These are phyloP conservation scores for Scutellaria baicalensis DNA, from an alignment of 257 asterid species.

Conservation along the genomic window DNA sequence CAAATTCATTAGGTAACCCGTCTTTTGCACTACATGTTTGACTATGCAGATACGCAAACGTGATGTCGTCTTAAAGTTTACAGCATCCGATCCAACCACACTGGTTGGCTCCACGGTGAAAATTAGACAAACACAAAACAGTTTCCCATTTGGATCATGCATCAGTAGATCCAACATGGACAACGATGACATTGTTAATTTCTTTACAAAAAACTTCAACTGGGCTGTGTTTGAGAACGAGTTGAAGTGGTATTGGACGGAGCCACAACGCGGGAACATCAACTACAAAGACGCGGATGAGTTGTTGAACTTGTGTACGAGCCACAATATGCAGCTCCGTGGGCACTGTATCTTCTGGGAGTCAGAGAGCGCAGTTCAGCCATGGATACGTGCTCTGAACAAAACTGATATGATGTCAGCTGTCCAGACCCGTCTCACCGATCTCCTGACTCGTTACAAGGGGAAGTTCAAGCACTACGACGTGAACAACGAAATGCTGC, in stretches of 20 bases:
- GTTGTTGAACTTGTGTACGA: slow-evolving; percentile 42
- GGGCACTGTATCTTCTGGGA: slow-evolving; percentile 97
- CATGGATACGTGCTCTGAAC: slow-evolving; percentile 49
- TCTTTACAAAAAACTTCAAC: slow-evolving; percentile 66
- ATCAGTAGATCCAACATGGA: slow-evolving; percentile 49
- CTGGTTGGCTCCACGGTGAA: slow-evolving; percentile 37
- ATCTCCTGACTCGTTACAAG: slow-evolving; percentile 62
- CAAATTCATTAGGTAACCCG: background rate
- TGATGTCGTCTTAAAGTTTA: slow-evolving; percentile 51
- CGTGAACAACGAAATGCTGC: slow-evolving; percentile 83
- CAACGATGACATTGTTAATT: slow-evolving; percentile 55
- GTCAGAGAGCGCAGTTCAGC: slow-evolving; percentile 51
- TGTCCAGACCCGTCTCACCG: slow-evolving; percentile 51
- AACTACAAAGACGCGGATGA: slow-evolving; percentile 77
- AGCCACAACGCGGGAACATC: slow-evolving; percentile 56
- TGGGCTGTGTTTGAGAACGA: slow-evolving; percentile 88
- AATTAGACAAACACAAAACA: slow-evolving; percentile 57
- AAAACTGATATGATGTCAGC: slow-evolving; percentile 40
- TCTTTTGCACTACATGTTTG: background rate
- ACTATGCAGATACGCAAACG: slow-evolving; percentile 63
- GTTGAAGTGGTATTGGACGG: slow-evolving; percentile 87
- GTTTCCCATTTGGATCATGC: slow-evolving; percentile 76
- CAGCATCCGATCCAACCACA: slow-evolving; percentile 32
- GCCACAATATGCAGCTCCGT: slow-evolving; percentile 51
- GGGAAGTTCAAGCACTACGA: slow-evolving; percentile 76